Percentiles rank a stretch among this genome's conserved stretches.
Evolutionary conservation across 23 red algal species (phyloP).

Genomic region (Gracilaria domingensis): DNA sequence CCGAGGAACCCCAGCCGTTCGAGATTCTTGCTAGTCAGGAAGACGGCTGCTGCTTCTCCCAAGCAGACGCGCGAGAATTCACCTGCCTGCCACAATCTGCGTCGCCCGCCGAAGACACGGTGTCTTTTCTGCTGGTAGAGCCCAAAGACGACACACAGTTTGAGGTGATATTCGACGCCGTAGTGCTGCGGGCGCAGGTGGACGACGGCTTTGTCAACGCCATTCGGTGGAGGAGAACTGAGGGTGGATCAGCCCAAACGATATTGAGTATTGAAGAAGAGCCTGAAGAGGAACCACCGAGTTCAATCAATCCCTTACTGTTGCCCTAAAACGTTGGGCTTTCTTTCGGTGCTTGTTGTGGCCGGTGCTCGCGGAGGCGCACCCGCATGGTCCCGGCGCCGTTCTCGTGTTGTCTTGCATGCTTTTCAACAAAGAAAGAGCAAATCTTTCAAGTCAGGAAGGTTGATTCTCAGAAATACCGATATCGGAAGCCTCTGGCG

Average conservation of each 20-base stretch:
- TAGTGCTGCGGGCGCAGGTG: background rate
- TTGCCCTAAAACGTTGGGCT: too few species aligned
- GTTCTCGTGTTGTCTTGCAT: background rate
- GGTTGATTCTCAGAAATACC: too few species aligned
- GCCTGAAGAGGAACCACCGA: background rate
- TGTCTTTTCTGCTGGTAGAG: background rate
- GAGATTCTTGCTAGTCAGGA: background rate
- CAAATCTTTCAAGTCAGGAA: too few species aligned
- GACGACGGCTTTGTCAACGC: background rate
- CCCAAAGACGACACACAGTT: background rate
- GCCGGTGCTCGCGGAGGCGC: background rate
- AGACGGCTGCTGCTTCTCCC: background rate
- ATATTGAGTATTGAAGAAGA: background rate
- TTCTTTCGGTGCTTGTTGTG: background rate
- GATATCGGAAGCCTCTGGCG: too few species aligned
- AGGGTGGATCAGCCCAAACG: background rate
- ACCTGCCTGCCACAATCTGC: background rate
- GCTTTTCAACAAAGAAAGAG: too few species aligned
- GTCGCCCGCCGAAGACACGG: background rate
- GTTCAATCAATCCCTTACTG: too few species aligned
- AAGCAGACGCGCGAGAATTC: background rate
- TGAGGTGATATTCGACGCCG: background rate
- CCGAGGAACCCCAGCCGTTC: background rate
- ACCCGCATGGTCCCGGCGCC: background rate
- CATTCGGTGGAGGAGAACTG: background rate